Base-by-base conservation (phyloP, 768 basidiomycete species). In the Amanita pallidorosea region DNA sequence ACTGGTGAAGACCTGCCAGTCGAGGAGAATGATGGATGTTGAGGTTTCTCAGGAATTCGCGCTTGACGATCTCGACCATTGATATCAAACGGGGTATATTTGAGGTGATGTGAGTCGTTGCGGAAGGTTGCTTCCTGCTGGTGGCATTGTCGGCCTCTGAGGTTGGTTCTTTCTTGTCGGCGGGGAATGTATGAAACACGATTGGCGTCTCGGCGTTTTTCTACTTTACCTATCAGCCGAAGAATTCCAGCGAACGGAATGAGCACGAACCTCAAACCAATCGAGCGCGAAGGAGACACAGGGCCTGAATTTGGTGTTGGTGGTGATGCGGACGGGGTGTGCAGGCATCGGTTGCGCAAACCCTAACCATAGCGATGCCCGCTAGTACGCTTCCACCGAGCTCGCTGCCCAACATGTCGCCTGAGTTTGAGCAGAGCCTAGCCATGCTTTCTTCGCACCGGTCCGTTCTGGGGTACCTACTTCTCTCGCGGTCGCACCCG, bases 381-480 rank as follows among this genome's bases (percentile, higher is more conserved):
- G 31, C 18, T n/a, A n/a, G n/a, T 3, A 46, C 45, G 23, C 20
- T 8, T 35, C 46, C 47, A 17, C 31, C 20, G 4, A 33, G 15
- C 35, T 37, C 34, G 22, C 35, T 27, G 34, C 15, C 15, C 22
- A 15, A n/a, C 33, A 77, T 83, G 66, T 74, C 85, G 11, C 80
- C 86, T n/a, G 89, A 91, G 59, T 79, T 93, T 45, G 90, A 92
- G 63, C 78, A 83, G 55, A 92, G 84, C 0, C 74, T 94, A 11
- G 65, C 81, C 0, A 67, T 84, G 55, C 73, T 95, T 47, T 83
- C 88, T 1, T 76, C 86, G 4, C 87, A 94, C 60, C 77, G 88
- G 15, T 84, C 88, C 17, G 90, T 94, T 3, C 77, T 90, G 5
- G 91, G 92, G 1, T 93, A 93, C 63, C 76, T 95, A 60, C 76